Percentiles rank a stretch among this genome's conserved stretches.
phyloP scores from a whole-genome alignment of 176 grass and related monocot species.

The Sorghum bicolor region Sorghum_bicolor_NCBIv3 NC_012871.2:45766001-45766500 shows the following conservation, averaged over 20 bases:
- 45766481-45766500: no score
- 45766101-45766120: constrained; percentile 57
- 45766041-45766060: constrained; percentile 64
- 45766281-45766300: constrained; percentile 66
- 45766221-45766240: constrained; percentile 67
- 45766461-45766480: background rate
- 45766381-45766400: no score
- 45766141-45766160: constrained; percentile 42
- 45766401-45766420: background rate
- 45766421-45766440: background rate
- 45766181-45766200: constrained; percentile 43
- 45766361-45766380: no score
- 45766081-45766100: constrained; percentile 64
- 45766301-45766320: constrained; percentile 37
- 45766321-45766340: no score
- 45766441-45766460: background rate
- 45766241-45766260: constrained; percentile 64
- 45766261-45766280: constrained; percentile 81
- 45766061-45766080: constrained; percentile 74
- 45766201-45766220: constrained; percentile 57
- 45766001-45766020: background rate
- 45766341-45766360: no score
- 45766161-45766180: constrained; percentile 58
- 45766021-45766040: constrained; percentile 32
- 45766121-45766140: constrained; percentile 50